Evolutionary conservation across 176 grass and related monocot genomes (phyloP), one percentile per base, ranked within the genome.

Genomic region (Eleusine coracana): DNA sequence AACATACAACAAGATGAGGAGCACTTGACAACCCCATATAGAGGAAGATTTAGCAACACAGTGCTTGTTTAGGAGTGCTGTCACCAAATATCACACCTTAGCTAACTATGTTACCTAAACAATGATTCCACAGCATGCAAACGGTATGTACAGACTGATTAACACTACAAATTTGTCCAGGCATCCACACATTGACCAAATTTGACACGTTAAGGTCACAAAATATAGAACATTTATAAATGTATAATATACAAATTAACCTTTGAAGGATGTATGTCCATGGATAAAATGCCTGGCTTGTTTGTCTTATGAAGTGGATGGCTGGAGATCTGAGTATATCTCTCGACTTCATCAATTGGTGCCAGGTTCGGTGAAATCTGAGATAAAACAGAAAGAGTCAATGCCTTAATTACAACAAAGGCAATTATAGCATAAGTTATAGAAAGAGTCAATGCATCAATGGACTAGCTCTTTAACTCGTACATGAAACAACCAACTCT

Each of bases 281-380:
- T 87, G 84, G 93, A 90, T 52, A 99, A 90, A 89, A 99, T 94
- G 80, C 91, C 97, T 65, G 97, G 97, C 65, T 96, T 99, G 71
- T 96, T 99, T 60, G 93, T 94, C 86, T 94, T 99, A 82, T 99
- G 97, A 63, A 99, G 93, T 60, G 97, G 93, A 73, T 99, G 97
- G 72, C 93, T 99, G 55, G 91, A 94, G 28, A 96, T 90, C 73
- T 99, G 97, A 59, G 97, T 96, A 28, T 99, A 96, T 82, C 87
- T 89, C 81, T 99, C 93, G 8, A 99, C 55, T 78, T 80, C 86
- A 87, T 96, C 89, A 70, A 96, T 71, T 3, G 85, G 54, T 27
- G 87, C 91, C 83, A 99, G 84, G 60, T 85, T 92, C 74, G 86
- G 78, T 75, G 91, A 78, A 51, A 96, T 83, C 93, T 99, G 67